Base-by-base conservation (phyloP, 1,284 basidiomycete genomes). In the Porogramme epimiltina region DNA sequence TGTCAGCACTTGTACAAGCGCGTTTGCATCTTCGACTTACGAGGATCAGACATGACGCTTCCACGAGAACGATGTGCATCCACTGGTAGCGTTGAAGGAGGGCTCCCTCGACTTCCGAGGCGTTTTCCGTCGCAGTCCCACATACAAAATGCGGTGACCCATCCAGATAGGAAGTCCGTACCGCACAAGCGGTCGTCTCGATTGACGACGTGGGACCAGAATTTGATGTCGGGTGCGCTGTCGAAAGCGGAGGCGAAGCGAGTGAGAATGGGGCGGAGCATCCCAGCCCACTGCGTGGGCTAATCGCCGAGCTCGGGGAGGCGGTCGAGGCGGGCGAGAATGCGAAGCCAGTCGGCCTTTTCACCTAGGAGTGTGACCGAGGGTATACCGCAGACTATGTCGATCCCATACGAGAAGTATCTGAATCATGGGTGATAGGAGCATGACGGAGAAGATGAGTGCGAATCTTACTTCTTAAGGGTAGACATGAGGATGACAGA, bases 401-500 rank as follows among this genome's bases (percentile, higher is more conserved):
- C 24, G 19, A 70, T 63, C 6, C 37, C 60, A 57, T 70, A 75
- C 3, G 56, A 41, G 58, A 78, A 77, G 51, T 73, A 76, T 4
- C 58, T 59, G n/a, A 8, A 31, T 31, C 8, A 16, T 16, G 34
- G 34, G 34, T 13, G 13, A 16, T n/a, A n/a, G n/a, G n/a, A n/a
- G n/a, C n/a, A n/a, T n/a, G n/a, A n/a, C n/a, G n/a, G n/a, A n/a
- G n/a, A 13, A 16, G 23, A 13, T 9, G 10, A n/a, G 34, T 13
- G 34, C 5, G 34, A 37, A n/a, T n/a, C 34, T 20, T 11, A 46
- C 34, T 37, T 9, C 16, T 75, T 73, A 56, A 76, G 60, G 18
- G 68, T 73, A 2, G 73, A 64, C 75, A 80, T 78, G 72, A 77
- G 70, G 24, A 73, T 55, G 15, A 78, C 68, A 1, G 75, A 66